Percentiles rank a stretch among this genome's conserved stretches.
These are phyloP conservation scores for Phytophthora fragariae DNA, from an alignment of 352 stramenopile genomes.

Conservation along the genomic window DNA sequence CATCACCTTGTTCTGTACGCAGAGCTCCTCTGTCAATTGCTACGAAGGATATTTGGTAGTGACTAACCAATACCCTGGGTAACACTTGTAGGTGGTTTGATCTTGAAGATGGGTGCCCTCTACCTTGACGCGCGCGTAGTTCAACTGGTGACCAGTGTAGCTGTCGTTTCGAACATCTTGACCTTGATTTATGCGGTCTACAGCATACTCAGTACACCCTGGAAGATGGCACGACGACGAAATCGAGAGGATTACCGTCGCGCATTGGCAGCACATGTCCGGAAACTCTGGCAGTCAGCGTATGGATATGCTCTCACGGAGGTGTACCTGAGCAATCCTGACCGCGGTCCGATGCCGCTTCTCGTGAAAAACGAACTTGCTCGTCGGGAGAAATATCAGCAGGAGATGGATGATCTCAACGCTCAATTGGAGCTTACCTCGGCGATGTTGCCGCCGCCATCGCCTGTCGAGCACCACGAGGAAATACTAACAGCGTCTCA, in stretches of 20 bases:
- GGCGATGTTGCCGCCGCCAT: slow-evolving; percentile 5
- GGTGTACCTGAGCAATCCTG: slow-evolving; percentile 56
- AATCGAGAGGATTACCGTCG: slow-evolving; percentile 56
- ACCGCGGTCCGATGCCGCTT: slow-evolving; percentile 59
- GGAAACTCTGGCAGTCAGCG: slow-evolving; percentile 66
- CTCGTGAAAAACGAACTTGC: slow-evolving; percentile 69
- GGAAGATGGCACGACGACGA: slow-evolving; percentile 46
- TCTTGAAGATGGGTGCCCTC: slow-evolving; percentile 70
- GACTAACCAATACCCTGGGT: background rate
- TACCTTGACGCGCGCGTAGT: slow-evolving; percentile 57
- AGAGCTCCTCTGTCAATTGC: background rate
- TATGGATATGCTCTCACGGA: slow-evolving; percentile 66
- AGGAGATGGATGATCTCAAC: slow-evolving; percentile 48
- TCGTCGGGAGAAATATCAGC: slow-evolving; percentile 46
- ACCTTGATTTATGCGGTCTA: slow-evolving; percentile 60
- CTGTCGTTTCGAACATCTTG: slow-evolving; percentile 59
- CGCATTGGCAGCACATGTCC: slow-evolving; percentile 51
- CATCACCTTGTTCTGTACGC: slow-evolving; percentile 80
- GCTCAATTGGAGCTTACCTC: slow-evolving; percentile 55
- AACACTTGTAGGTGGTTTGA: slow-evolving; percentile 53
- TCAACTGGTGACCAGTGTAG: slow-evolving; percentile 56
- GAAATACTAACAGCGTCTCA: slow-evolving; percentile 23
- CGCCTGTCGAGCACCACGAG: slow-evolving; percentile 1
- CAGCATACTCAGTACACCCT: slow-evolving; percentile 48
- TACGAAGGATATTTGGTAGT: background rate